Evolutionary conservation across 139 green algal genomes (phyloP).

Genomic region (Zygnema circumcarinatum): DNA sequence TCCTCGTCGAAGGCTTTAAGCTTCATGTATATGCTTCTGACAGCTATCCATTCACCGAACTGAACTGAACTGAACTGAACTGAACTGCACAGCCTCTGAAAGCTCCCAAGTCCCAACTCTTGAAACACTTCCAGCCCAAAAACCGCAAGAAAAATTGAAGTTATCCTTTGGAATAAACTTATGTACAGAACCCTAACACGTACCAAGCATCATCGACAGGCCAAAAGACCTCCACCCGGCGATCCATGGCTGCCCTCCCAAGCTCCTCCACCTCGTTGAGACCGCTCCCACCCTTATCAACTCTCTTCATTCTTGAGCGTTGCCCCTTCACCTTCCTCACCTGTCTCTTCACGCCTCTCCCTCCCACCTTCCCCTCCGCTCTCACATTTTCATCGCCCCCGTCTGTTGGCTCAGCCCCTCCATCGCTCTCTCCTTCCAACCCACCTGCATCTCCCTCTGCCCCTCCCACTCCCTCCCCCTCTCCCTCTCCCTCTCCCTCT

Average conservation of each 20-base stretch:
- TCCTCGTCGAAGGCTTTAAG: no score
- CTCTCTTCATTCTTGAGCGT: no score
- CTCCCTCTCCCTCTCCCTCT: background rate
- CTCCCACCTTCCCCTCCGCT: background rate
- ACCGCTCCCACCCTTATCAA: background rate
- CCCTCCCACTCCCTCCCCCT: background rate
- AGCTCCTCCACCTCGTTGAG: background rate
- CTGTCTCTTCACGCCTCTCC: background rate
- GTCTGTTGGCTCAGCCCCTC: background rate
- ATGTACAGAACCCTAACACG: no score
- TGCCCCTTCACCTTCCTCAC: background rate
- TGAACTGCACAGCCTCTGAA: no score
- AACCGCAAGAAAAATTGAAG: no score
- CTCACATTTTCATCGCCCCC: background rate
- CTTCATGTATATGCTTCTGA: no score
- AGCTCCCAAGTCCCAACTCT: no score
- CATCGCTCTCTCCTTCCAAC: background rate
- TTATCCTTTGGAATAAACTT: no score
- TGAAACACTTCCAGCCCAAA: no score
- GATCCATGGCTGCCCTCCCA: background rate
- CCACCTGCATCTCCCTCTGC: background rate
- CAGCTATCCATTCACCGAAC: no score
- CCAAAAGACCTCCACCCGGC: slow-evolving; percentile 9
- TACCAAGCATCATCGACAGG: slow-evolving; percentile 1
- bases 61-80: no score